Evolutionary conservation across 495 filamentous ascomycete species (phyloP).

Genomic region (Aspergillus heteromorphus): DNA sequence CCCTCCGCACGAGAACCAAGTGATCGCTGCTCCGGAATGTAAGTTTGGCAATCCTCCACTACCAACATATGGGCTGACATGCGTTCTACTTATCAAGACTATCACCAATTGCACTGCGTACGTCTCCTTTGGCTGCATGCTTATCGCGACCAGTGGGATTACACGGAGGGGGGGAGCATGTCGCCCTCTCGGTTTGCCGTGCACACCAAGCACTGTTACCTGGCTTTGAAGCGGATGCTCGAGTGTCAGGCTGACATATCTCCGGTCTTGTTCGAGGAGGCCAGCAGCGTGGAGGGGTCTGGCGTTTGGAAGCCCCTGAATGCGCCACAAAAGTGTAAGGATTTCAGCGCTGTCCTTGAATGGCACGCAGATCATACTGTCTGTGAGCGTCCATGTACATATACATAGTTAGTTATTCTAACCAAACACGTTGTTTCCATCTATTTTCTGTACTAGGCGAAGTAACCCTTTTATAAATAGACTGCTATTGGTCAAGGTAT

Average conservation of each 20-base stretch:
- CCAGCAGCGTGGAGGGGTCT: too few relatives aligned
- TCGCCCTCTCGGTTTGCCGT: background rate
- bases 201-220: background rate
- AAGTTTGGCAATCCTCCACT: too few relatives aligned
- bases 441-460: background rate
- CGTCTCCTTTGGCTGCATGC: background rate
- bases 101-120: background rate
- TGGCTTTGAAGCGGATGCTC: background rate
- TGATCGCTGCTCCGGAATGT: background rate
- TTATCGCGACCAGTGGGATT: background rate
- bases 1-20: background rate
- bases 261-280: background rate
- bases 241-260: background rate
- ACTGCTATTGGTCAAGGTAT: background rate
- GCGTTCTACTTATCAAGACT: background rate
- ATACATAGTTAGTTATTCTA: background rate
- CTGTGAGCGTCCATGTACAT: background rate
- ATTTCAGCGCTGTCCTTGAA: background rate
- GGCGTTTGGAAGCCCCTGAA: background rate
- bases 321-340: background rate
- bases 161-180: background rate
- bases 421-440: too few relatives aligned
- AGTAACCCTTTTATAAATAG: background rate
- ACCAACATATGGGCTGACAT: too few relatives aligned
- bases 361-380: background rate